Percentiles rank a stretch among this genome's conserved stretches.
These are phyloP conservation scores for Croton laevigatus DNA, from an alignment of 441 rosid species.

Conservation along the genomic window DNA sequence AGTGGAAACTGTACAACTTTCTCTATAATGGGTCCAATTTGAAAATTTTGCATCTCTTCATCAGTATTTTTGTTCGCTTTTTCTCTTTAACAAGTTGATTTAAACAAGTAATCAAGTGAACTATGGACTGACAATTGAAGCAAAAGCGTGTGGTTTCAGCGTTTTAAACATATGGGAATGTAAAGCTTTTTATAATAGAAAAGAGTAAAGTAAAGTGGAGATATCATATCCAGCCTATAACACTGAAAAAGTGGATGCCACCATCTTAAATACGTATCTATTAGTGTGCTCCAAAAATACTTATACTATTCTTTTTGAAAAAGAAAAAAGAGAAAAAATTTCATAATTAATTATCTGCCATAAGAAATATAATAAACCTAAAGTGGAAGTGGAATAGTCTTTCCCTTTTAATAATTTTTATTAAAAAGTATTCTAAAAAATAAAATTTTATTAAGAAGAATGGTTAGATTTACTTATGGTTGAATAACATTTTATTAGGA, in stretches of 20 bases:
- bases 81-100: neutral
- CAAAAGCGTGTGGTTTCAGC: neutral
- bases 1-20: neutral
- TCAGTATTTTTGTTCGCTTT: neutral
- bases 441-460: too few species aligned
- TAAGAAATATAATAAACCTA: too few species aligned
- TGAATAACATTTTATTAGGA: too few species aligned
- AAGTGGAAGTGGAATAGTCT: too few species aligned
- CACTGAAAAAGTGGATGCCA: constrained; percentile 20
- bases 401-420: too few species aligned
- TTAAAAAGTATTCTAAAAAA: too few species aligned
- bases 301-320: too few species aligned
- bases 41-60: neutral
- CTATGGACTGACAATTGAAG: neutral
- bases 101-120: neutral
- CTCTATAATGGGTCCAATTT: neutral
- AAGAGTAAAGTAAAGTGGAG: neutral
- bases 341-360: neutral
- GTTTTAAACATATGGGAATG: neutral
- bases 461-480: too few species aligned
- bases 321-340: neutral
- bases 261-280: neutral
- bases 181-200: neutral
- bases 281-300: neutral
- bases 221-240: constrained; percentile 35